Evolutionary conservation across 306 rosid genomes (phyloP).

Genomic region (Vigna mungo): DNA sequence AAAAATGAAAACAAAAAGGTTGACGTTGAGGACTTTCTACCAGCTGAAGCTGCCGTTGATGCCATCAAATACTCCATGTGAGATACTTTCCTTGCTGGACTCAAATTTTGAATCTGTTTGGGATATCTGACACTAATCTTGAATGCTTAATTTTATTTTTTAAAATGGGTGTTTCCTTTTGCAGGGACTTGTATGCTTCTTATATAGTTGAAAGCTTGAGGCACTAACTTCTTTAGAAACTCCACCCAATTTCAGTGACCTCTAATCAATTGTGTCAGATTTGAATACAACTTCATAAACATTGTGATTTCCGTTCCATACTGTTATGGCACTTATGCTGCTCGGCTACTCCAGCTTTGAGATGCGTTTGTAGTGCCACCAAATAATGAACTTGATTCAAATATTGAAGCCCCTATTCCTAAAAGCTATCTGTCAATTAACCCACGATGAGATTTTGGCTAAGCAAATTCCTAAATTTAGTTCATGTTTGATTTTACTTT

Average conservation of each 20-base stretch:
- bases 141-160: slow-evolving; percentile 1
- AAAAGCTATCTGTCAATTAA: neutral
- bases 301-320: slow-evolving; percentile 33
- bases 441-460: neutral
- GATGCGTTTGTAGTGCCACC: slow-evolving; percentile 18
- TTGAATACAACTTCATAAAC: slow-evolving; percentile 44
- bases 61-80: slow-evolving; percentile 94
- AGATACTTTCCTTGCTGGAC: slow-evolving; percentile 43
- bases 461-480: neutral
- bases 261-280: slow-evolving; percentile 19
- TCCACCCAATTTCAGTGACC: slow-evolving; percentile 26
- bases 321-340: slow-evolving; percentile 38
- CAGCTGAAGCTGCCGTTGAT: slow-evolving; percentile 75
- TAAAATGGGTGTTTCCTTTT: slow-evolving; percentile 31
- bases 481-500: neutral
- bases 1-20: slow-evolving; percentile 97
- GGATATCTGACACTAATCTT: slow-evolving; percentile 9
- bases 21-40: slow-evolving; percentile 94
- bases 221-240: slow-evolving; percentile 59
- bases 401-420: neutral
- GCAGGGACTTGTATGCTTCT: slow-evolving; percentile 93
- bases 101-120: slow-evolving; percentile 14
- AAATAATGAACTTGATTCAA: slow-evolving; percentile 34
- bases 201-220: slow-evolving; percentile 96
- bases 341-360: slow-evolving; percentile 20